Evolutionary conservation across 2,329 filamentous ascomycete genomes (phyloP), one percentile per base, ranked within the genome.

Genomic region (Fusarium avenaceum): DNA sequence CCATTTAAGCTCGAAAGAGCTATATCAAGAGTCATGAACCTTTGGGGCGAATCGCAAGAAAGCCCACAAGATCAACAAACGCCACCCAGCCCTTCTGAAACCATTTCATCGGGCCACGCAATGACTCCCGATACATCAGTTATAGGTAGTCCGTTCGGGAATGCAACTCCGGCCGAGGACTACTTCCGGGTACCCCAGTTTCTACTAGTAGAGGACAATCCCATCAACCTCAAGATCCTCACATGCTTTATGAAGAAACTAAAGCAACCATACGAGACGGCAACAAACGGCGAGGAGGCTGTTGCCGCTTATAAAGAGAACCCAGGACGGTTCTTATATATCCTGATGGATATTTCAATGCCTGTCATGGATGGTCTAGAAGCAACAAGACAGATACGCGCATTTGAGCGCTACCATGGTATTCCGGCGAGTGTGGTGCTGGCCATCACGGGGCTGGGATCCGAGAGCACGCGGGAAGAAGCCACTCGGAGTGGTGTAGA

Each of bases 271-370:
- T 76, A 73, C 38, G 60, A 71, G 4, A 76, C 72, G 0, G 78
- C 77, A 5, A 67, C 51, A 6, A 76, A 80, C 45, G 78, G 79
- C 1, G 57, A 76, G 20, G 72, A 80, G 39, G 78, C 78, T 0
- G 50, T 79, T 8, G 66, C 76, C 8, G 61, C 59, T 1, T 79
- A 73, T 32, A 63, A 52, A 11, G 49, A 17, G 24, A 33, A 3
- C 2, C 33, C 35, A 4, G 56, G 50, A 15, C 42, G 19, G 10
- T 59, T 42, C 13, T 14, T 7, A 13, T 57, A 15, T 22, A 17
- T 61, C 17, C 53, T 61, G 2, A 62, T 58, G 42, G 58, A 62
- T 14, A 58, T 62, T 15, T 58, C 47, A 0, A 58, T 62, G 58
- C 54, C 47, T 0, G 7, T 62, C 0, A 62, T 58, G 54, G 48